Conservation (phyloP, 2,329 filamentous ascomycete genomes). For the Aspergillus sp. region DNA sequence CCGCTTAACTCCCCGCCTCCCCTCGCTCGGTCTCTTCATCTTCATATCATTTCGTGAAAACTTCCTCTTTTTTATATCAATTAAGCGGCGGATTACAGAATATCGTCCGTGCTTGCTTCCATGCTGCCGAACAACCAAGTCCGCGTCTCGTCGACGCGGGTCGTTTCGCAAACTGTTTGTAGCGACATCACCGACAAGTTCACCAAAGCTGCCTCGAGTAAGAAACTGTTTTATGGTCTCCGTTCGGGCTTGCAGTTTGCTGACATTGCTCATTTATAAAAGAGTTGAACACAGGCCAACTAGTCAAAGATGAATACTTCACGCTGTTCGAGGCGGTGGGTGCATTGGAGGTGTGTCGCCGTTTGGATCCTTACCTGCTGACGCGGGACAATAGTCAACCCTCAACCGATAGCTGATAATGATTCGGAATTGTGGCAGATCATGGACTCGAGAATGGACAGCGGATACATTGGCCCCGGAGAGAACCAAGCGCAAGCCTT, state of each 20-base stretch:
- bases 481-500: conserved; percentile 55
- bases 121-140: conserved; percentile 31
- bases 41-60: neutral
- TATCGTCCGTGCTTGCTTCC: conserved; percentile 9
- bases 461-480: conserved; percentile 69
- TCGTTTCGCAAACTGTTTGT: conserved; percentile 30
- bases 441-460: conserved; percentile 99
- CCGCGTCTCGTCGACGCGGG: conserved; percentile 24
- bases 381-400: conserved; percentile 1
- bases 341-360: conserved; percentile 50
- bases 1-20: conserved; percentile 16
- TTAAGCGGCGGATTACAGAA: conserved; percentile 21
- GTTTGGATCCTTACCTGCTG: conserved; percentile 1
- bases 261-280: neutral
- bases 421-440: conserved; percentile 53
- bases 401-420: conserved; percentile 11
- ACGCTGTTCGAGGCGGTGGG: conserved; percentile 92
- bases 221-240: conserved; percentile 5
- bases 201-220: conserved; percentile 46
- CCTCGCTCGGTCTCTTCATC: conserved; percentile 8
- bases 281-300: conserved; percentile 72
- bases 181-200: conserved; percentile 53
- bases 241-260: neutral
- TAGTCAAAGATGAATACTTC: conserved; percentile 91
- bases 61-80: conserved; percentile 7